Evolutionary conservation across 805 yeast genomes (phyloP), one percentile per base, ranked within the genome.

Genomic region (Zygotorulaspora chibaensis): DNA sequence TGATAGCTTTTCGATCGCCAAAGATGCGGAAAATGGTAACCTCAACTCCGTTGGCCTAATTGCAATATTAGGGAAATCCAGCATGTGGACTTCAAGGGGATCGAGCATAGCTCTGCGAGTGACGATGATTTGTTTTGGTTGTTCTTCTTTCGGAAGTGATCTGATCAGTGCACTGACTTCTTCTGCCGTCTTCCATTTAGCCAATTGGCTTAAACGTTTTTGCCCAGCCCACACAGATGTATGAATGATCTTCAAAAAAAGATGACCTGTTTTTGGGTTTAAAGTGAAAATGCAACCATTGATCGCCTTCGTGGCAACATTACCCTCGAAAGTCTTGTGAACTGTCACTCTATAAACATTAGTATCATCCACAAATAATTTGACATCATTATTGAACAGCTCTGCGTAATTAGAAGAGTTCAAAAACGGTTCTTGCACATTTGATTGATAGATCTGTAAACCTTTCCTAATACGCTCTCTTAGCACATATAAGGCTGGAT

Each of bases 171-270:
- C 95, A 12, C 96, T 91, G 17, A 88, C 95, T 65, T 91, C 98
- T 67, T 93, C 99, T 0, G 99, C 98, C 1, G 98, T 83, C 63
- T 91, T 93, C 99, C 99, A 93, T 62, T 93, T 93, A 1, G 98
- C 90, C 53, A 93, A 69, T 61, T 93, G 97, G 25, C 93, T 84
- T 49, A 91, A 74, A 57, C 97, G 83, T 59, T 88, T 90, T 65
- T 93, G 98, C 15, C 99, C 99, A 3, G 96, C 84, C 95, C 96
- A 93, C 2, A 88, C 96, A 5, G 95, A 85, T 0, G 95, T 87
- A 59, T 91, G 98, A 48, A 93, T 87, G 44, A 93, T 79, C 61
- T 87, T 88, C 66, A 93, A 72, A 61, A 86, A 89, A 41, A 93
- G 66, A 61, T 90, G 96, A 29, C 99, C 99, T 1, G 90, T 79